Base-by-base conservation (phyloP, 169 alveolate species). In the Ichthyophthirius multifiliis region DNA sequence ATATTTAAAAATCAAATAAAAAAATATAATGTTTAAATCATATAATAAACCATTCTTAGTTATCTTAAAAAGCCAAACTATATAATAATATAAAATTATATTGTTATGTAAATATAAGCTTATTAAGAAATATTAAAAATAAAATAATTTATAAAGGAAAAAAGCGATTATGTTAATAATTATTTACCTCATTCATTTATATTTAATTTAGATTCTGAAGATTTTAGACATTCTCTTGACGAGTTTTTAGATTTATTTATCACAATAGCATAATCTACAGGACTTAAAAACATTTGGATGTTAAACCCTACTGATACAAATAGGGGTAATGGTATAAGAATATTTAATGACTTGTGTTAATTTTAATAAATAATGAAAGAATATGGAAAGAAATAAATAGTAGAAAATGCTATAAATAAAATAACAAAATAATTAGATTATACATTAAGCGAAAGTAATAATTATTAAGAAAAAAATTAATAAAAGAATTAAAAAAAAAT, bases 51-150 rank as follows among this genome's bases (percentile, higher is more conserved):
- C 83, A 85, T 63, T 44, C 43, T 3, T 83, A 80, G 46, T 71
- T 85, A 27, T 80, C 91, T 5, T 76, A 75, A 41, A 85, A 85
- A 80, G 76, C 77, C 64, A 75, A 84, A 43, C 48, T 85, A 67
- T 81, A 39, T 67, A 64, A 71, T 5, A 80, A 81, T 73, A 31
- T 85, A 47, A 41, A 76, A 7, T 35, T 23, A 27, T 65, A 74
- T 78, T 78, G 86, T 34, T n/a, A 55, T 20, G 32, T 6, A 55
- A 6, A 20, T n/a, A 6, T 4, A 6, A 55, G 10, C 4, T 55
- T 3, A 18, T 27, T 35, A 4, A 55, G 4, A 55, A 55, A 5
- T n/a, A 6, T 27, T 55, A 10, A 55, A n/a, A 3, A 4, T 27
- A 27, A 16, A 7, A 5, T 5, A 55, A 20, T 30, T 63, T 27